phyloP scores from a whole-genome alignment of 352 stramenopile species.

The Pythium sukuiense region DNA sequence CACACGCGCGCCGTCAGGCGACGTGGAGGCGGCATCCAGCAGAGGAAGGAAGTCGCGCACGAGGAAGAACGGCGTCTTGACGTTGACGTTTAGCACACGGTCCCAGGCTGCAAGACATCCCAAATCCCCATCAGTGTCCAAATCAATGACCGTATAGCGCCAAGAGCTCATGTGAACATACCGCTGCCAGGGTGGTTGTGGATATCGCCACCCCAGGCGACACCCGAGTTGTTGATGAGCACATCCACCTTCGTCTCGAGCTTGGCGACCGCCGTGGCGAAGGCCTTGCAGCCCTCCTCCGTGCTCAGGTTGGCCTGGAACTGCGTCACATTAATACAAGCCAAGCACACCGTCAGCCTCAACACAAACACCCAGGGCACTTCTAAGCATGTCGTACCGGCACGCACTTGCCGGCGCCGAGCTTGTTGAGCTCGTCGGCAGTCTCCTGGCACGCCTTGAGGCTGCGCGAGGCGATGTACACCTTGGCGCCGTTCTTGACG shows the following conservation, averaged over 20 bases:
- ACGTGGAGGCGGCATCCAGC: conserved; percentile 66
- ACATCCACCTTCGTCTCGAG: conserved; percentile 84
- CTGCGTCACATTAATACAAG: conserved; percentile 12
- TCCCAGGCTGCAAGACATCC: conserved; percentile 73
- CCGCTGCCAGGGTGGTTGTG: conserved; percentile 37
- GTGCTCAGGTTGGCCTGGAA: conserved; percentile 78
- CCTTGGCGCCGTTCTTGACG: conserved; percentile 89
- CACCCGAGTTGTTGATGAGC: conserved; percentile 94
- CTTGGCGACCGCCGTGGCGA: conserved; percentile 81
- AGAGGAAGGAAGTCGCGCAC: conserved; percentile 89
- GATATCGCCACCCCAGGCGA: conserved; percentile 50
- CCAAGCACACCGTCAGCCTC: neutral
- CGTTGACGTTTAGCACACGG: conserved; percentile 92
- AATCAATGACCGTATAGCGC: neutral
- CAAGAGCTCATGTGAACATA: conserved; percentile 7
- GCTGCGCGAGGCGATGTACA: conserved; percentile 91
- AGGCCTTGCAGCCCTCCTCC: conserved; percentile 73
- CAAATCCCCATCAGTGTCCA: neutral
- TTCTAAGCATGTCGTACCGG: conserved; percentile 27
- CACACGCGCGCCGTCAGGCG: conserved; percentile 48
- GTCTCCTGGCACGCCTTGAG: conserved; percentile 78
- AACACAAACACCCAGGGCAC: neutral
- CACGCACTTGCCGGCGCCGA: conserved; percentile 61
- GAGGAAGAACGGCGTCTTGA: conserved; percentile 95
- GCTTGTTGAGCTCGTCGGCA: conserved; percentile 59